Conservation (phyloP, 2,329 filamentous ascomycete species). For the Achaetomium macrosporum region DNA sequence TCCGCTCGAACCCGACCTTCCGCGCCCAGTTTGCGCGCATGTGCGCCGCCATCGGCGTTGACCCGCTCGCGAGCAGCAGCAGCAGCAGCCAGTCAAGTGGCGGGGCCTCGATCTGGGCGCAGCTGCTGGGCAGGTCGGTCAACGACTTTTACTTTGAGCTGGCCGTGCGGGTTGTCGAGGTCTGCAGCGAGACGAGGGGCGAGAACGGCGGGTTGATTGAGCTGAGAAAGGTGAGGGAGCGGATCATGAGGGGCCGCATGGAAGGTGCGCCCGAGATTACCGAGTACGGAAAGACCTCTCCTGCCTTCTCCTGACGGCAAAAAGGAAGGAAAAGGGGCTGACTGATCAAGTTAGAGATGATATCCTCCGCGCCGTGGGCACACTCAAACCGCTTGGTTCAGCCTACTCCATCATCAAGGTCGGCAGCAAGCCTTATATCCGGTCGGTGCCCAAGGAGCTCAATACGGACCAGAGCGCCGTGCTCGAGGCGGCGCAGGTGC, state of each 20-base stretch:
- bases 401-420: constrained; percentile 82
- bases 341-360: constrained; percentile 57
- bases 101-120: constrained; percentile 76
- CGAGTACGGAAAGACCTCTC: constrained; percentile 48
- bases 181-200: constrained; percentile 76
- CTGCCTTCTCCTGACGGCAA: not conserved
- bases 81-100: constrained; percentile 42
- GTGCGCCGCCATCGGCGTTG: constrained; percentile 95
- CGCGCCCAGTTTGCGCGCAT: constrained; percentile 97
- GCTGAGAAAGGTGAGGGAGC: constrained; percentile 71
- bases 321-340: not conserved
- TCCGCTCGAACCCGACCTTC: constrained; percentile 90
- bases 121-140: constrained; percentile 83
- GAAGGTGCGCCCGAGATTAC: constrained; percentile 75
- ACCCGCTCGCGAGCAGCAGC: constrained; percentile 73
- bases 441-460: constrained; percentile 89
- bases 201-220: constrained; percentile 93
- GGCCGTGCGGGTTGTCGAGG: constrained; percentile 89
- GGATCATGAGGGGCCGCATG: constrained; percentile 65
- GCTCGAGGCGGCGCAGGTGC: constrained; percentile 80
- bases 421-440: constrained; percentile 78
- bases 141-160: constrained; percentile 99
- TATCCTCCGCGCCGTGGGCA: constrained; percentile 80
- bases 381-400: constrained; percentile 78
- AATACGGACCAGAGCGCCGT: constrained; percentile 92